Percentiles rank a stretch among this genome's conserved stretches.
Evolutionary conservation across 169 alveolate genomes (phyloP).

Genomic region (Cryptosporidium viatorum): DNA sequence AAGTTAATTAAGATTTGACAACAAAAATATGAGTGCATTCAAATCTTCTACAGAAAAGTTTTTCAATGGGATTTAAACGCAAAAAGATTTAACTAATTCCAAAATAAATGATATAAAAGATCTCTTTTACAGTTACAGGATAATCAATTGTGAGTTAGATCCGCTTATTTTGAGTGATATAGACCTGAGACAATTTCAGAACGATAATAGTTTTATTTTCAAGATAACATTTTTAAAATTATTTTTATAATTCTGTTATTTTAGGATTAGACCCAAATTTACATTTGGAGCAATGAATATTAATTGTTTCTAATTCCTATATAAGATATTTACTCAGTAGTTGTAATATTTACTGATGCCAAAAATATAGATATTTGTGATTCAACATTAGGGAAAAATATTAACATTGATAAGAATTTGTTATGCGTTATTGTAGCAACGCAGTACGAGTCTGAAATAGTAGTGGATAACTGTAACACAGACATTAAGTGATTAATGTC

Average conservation of each 20-base stretch:
- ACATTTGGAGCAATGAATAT: neutral
- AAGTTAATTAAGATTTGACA: neutral
- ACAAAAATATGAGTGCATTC: neutral
- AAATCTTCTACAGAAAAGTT: neutral
- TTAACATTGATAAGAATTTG: conserved; percentile 48
- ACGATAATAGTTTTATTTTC: neutral
- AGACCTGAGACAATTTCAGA: neutral
- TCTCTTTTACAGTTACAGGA: neutral
- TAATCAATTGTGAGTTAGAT: neutral
- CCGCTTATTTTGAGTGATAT: neutral
- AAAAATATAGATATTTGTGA: conserved; percentile 63
- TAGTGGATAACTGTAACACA: conserved; percentile 9
- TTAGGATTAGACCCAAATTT: neutral
- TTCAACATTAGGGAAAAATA: conserved; percentile 49
- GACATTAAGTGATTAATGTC: conserved; percentile 70
- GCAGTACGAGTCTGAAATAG: conserved; percentile 49
- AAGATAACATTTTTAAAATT: neutral
- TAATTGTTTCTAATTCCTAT: neutral
- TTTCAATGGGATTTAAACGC: neutral
- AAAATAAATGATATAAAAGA: too few species aligned
- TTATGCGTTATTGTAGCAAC: conserved; percentile 52
- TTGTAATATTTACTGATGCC: conserved; percentile 38
- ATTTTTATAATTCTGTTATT: neutral
- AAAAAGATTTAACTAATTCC: too few species aligned
- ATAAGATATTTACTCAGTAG: neutral